Percentiles rank a stretch among this genome's conserved stretches.
These are phyloP conservation scores for Acacia confusa DNA, from an alignment of 306 rosid species.

Conservation along the genomic window DNA sequence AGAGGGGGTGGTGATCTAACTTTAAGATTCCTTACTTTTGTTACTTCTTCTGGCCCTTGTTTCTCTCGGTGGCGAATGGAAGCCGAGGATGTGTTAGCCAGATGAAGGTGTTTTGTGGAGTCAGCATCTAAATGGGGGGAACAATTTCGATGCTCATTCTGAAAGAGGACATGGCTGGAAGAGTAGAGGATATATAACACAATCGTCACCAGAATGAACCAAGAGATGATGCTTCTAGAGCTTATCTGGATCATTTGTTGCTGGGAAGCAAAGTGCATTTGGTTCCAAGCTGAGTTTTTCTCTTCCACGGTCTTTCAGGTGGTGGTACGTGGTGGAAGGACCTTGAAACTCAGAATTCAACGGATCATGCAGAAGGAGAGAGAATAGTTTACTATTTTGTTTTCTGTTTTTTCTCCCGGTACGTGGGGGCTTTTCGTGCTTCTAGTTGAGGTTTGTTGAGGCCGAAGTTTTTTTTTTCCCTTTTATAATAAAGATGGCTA, in stretches of 20 bases:
- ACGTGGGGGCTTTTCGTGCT: not conserved
- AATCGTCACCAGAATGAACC: conserved; percentile 49
- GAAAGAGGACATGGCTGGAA: conserved; percentile 52
- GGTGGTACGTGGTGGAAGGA: conserved; percentile 19
- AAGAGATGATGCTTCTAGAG: conserved; percentile 48
- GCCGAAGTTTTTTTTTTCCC: no score
- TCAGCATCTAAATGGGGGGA: conserved; percentile 34
- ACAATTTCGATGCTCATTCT: conserved; percentile 48
- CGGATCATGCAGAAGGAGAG: conserved; percentile 45
- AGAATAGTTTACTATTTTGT: conserved; percentile 16
- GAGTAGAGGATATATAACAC: conserved; percentile 59
- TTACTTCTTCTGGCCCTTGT: not conserved
- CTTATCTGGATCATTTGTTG: conserved; percentile 38
- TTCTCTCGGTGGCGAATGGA: not conserved
- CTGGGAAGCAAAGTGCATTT: conserved; percentile 37
- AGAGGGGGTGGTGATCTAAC: conserved; percentile 24
- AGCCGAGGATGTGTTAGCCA: conserved; percentile 36
- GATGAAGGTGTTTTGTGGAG: conserved; percentile 31
- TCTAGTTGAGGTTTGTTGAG: conserved; percentile 8
- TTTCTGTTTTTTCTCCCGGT: not conserved
- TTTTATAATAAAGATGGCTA: no score
- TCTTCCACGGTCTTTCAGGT: conserved; percentile 29
- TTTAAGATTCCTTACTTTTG: conserved; percentile 4
- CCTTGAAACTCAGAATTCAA: conserved; percentile 35
- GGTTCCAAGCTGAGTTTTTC: conserved; percentile 25